Conservation (phyloP, 2,329 filamentous ascomycete species). For the Hymenoscyphus infarciens region DNA sequence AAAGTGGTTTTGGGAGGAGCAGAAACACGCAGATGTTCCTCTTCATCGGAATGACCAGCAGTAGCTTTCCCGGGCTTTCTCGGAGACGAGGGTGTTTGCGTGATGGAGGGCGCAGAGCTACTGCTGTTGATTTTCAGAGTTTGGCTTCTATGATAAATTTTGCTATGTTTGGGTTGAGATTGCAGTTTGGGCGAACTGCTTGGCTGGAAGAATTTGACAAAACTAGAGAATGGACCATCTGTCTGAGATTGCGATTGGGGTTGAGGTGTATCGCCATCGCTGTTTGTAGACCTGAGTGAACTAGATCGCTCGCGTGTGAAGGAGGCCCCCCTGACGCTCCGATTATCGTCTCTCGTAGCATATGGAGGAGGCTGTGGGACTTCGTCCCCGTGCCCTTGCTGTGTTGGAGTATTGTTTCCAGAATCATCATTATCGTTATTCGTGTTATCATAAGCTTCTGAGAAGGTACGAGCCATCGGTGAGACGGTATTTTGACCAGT, state of each 20-base stretch:
- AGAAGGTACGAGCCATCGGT: conserved; percentile 26
- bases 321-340: conserved; percentile 46
- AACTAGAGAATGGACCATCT: conserved; percentile 49
- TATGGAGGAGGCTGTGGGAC: conserved; percentile 69
- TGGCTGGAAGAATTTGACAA: conserved; percentile 70
- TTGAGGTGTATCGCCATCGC: conserved; percentile 19
- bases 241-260: conserved; percentile 35
- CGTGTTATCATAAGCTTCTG: conserved; percentile 14
- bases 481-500: conserved; percentile 59
- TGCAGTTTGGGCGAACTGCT: conserved; percentile 45
- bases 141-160: conserved; percentile 75
- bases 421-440: conserved; percentile 27
- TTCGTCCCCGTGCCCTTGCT: conserved; percentile 41
- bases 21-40: conserved; percentile 46
- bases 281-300: conserved; percentile 19
- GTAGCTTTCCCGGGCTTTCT: conserved; percentile 34
- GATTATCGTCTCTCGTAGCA: conserved; percentile 64
- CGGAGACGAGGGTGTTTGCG: conserved; percentile 5
- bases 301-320: conserved; percentile 34
- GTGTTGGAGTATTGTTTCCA: conserved; percentile 42
- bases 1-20: conserved; percentile 88
- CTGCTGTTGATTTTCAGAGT: conserved; percentile 54
- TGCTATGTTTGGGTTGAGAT: conserved; percentile 57
- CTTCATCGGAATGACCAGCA: conserved; percentile 37
- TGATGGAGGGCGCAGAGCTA: conserved; percentile 19